Evolutionary conservation across 495 filamentous ascomycete species (phyloP), one percentile per base, ranked within the genome.

Genomic region (Hyaloscypha hepaticicola): DNA sequence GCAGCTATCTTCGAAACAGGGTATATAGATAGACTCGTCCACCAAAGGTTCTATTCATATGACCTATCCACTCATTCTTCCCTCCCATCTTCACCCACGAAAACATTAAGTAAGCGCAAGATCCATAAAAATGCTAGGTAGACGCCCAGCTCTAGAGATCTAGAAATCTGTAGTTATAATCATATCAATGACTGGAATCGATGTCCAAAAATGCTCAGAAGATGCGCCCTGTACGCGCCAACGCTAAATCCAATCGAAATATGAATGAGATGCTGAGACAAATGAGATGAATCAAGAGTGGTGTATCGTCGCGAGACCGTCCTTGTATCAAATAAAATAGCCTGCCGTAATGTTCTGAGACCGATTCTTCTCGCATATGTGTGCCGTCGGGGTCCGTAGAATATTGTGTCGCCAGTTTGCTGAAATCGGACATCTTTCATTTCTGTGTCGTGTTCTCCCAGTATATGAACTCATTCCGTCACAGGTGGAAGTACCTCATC

Each of bases 401-500:
- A 53, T 45, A 25, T 53, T 21, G 16, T 53, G 16, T 45, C 38
- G 11, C 16, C 12, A 16, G 7, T 1, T 24, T 7, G 8, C 22
- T 16, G 3, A 50, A 50, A 50, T 24, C n/a, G n/a, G 5, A 19
- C 22, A 24, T 5, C 50, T 8, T 53, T 21, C 9, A 25, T 21
- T 5, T 6, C 22, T 25, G 50, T 5, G 25, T 53, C 5, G 5
- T 24, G 38, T 27, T 19, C 7, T 5, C 48, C 19, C 1, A 6
- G n/a, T 50, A 21, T 6, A 12, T 33, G 7, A 8, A 45, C 38
- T 45, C 12, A 45, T 45, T 45, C 69, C 7, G 28, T 33, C n/a
- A 69, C 69, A 51, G 29, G 33, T n/a, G 61, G 60, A 16, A 71
- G 26, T 5, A 12, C 52, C 11, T 68, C 66, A 11, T 69, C 64